A percentile compares a stretch with the other conserved stretches of the same genome.
Conservation (phyloP, 257 asterid species). For the Dorcoceras hygrometricum region DNA sequence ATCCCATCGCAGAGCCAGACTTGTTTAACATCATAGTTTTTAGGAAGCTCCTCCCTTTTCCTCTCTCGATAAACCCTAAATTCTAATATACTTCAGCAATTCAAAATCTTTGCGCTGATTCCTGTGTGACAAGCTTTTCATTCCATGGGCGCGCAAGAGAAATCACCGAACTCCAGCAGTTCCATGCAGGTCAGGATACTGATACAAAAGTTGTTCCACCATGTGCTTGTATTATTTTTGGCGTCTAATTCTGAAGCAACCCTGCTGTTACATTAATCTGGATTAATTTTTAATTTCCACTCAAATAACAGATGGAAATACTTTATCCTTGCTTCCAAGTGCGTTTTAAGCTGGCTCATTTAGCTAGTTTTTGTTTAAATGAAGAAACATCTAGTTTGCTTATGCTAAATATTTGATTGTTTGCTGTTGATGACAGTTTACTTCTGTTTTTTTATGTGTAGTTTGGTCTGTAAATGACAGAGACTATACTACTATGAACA, state of each 20-base stretch:
- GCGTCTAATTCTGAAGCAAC: no score
- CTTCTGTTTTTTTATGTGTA: not conserved
- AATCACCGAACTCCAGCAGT: conserved; percentile 41
- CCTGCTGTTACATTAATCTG: no score
- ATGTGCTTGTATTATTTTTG: no score
- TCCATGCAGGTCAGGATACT: conserved; percentile 47
- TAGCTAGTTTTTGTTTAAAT: not conserved
- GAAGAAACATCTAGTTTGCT: not conserved
- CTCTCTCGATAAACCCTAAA: conserved; percentile 62
- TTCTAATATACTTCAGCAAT: conserved; percentile 28
- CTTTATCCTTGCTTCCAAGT: not conserved
- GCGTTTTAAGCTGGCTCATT: not conserved
- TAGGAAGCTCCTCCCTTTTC: conserved; percentile 13
- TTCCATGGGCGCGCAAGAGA: conserved; percentile 54
- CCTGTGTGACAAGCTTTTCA: conserved; percentile 22
- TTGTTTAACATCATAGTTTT: conserved; percentile 16
- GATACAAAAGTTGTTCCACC: no score
- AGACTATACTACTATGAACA: not conserved
- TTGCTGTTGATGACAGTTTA: not conserved
- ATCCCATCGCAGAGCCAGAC: conserved; percentile 31
- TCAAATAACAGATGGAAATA: no score
- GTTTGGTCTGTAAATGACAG: not conserved
- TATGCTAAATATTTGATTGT: not conserved
- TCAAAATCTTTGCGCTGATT: conserved; percentile 29
- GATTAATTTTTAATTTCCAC: no score